Percentiles rank a stretch among this genome's conserved stretches.
phyloP scores from a whole-genome alignment of 2,329 filamentous ascomycete species.

The Cladosporium sp. region DNA sequence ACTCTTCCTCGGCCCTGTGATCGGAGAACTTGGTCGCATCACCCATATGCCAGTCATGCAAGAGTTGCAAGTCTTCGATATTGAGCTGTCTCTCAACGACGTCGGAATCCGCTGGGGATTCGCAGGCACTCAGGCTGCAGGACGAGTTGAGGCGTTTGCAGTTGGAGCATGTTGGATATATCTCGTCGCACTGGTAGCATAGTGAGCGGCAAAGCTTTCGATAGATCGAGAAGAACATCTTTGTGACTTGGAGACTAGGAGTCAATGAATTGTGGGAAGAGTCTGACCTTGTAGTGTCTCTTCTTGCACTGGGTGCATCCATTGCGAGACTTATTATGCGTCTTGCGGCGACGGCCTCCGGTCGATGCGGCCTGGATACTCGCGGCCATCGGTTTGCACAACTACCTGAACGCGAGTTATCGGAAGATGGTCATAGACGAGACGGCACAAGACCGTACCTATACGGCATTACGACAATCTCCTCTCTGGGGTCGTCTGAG shows the following conservation, averaged over 20 bases:
- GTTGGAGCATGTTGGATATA: slow-evolving; percentile 19
- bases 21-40: slow-evolving; percentile 7
- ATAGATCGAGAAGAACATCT: neutral
- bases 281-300: slow-evolving; percentile 40
- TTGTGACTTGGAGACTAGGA: neutral
- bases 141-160: slow-evolving; percentile 17
- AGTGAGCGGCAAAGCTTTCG: slow-evolving; percentile 9
- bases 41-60: slow-evolving; percentile 18
- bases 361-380: neutral
- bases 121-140: slow-evolving; percentile 16
- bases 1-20: neutral
- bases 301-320: slow-evolving; percentile 42
- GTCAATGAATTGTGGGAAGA: neutral
- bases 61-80: slow-evolving; percentile 20
- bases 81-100: slow-evolving; percentile 7
- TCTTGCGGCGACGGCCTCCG: slow-evolving; percentile 28
- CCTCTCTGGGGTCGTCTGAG: neutral
- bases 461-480: neutral
- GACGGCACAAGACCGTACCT: neutral
- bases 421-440: neutral
- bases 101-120: neutral
- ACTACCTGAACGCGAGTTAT: neutral
- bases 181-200: slow-evolving; percentile 21
- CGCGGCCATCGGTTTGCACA: neutral
- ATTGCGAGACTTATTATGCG: slow-evolving; percentile 42